Percentiles rank a stretch among this genome's conserved stretches.
Conservation (phyloP, 2,329 filamentous ascomycete genomes). For the Penicillium psychrosexuale region DNA sequence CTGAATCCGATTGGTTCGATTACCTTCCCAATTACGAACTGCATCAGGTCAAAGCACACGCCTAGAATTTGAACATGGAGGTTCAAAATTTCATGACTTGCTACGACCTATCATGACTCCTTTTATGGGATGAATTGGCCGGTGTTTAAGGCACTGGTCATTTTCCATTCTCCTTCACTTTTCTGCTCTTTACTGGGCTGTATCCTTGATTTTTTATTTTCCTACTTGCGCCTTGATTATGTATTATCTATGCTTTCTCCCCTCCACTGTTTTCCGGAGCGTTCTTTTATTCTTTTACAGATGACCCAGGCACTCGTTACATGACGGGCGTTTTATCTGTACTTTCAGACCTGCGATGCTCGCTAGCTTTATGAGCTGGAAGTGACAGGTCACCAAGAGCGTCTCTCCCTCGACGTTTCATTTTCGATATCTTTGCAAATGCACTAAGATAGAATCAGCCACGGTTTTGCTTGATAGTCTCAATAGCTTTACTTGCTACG, state of each 20-base stretch:
- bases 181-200: not conserved
- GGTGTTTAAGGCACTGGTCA: not conserved
- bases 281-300: not conserved
- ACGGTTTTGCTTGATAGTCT: not conserved
- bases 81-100: conserved; percentile 9
- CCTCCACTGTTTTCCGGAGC: not conserved
- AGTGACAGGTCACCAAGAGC: not conserved
- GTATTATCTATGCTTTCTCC: conserved; percentile 2
- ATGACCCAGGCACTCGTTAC: conserved; percentile 1
- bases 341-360: not conserved
- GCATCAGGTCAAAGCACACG: conserved; percentile 39
- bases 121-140: not conserved
- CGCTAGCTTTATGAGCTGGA: not conserved
- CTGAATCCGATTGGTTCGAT: conserved; percentile 73
- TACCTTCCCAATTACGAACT: conserved; percentile 81
- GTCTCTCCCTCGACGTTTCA: not conserved
- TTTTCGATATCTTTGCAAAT: not conserved
- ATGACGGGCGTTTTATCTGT: conserved; percentile 7
- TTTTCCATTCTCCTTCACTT: not conserved
- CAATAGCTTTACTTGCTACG: not conserved
- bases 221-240: not conserved
- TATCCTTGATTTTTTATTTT: not conserved
- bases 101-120: conserved; percentile 18
- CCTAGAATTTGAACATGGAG: not conserved
- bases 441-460: not conserved